Percentiles rank a stretch among this genome's conserved stretches.
phyloP scores from a whole-genome alignment of 2,329 filamentous ascomycete genomes.

The Cordyceps javanica region DNA sequence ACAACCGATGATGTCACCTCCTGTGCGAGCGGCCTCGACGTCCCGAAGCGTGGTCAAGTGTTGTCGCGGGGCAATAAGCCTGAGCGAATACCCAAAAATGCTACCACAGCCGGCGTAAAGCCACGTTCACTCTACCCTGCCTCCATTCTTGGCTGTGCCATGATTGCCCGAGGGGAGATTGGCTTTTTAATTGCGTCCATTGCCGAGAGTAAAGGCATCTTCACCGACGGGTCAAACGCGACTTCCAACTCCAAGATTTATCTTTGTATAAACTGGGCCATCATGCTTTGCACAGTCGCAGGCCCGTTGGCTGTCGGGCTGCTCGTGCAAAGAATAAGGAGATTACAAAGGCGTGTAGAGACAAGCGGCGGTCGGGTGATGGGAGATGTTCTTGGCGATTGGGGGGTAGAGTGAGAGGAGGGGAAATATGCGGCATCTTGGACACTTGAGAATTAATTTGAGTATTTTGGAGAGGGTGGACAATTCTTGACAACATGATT shows the following conservation, averaged over 20 bases:
- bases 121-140: slow-evolving; percentile 61
- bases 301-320: slow-evolving; percentile 44
- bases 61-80: not conserved
- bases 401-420: not conserved
- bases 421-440: not conserved
- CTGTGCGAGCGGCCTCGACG: not conserved
- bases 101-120: slow-evolving; percentile 28
- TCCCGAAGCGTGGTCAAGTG: not conserved
- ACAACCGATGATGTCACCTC: not conserved
- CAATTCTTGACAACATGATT: no score
- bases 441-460: no score
- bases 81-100: not conserved
- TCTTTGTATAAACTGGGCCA: slow-evolving; percentile 49
- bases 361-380: slow-evolving; percentile 9
- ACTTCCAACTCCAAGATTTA: slow-evolving; percentile 36
- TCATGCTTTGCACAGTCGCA: slow-evolving; percentile 47
- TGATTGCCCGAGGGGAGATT: slow-evolving; percentile 75
- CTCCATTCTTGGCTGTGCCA: slow-evolving; percentile 57
- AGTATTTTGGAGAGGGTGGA: no score
- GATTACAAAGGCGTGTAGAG: slow-evolving; percentile 20
- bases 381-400: not conserved
- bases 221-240: slow-evolving; percentile 18
- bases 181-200: slow-evolving; percentile 69
- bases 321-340: slow-evolving; percentile 37
- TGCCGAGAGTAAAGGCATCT: slow-evolving; percentile 48